Conservation (phyloP, 1,284 basidiomycete species). For the Mycosarcoma mackinlayi region DNA sequence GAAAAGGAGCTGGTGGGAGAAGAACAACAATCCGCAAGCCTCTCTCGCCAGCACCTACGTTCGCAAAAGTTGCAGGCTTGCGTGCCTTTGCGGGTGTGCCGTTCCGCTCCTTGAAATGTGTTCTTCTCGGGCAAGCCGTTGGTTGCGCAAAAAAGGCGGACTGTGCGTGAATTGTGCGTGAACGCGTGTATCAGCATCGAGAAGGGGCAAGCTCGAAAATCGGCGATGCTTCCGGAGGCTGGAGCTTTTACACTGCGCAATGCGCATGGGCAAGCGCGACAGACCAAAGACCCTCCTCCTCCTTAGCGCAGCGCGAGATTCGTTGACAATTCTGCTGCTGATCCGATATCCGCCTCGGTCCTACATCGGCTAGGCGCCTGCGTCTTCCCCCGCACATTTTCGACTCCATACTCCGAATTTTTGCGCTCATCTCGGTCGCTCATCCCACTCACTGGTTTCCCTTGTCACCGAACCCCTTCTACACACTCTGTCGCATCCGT, state of each 20-base stretch:
- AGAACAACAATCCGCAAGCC: neutral
- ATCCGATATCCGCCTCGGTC: neutral
- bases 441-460: neutral
- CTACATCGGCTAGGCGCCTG: neutral
- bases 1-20: neutral
- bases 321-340: neutral
- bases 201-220: neutral
- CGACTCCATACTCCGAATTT: no score
- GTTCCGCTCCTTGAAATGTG: no score
- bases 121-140: constrained; percentile 1
- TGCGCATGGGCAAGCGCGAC: neutral
- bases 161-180: constrained; percentile 4
- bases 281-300: no score
- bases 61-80: neutral
- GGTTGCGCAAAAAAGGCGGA: neutral
- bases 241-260: no score
- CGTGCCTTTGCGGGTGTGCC: neutral
- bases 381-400: constrained; percentile 2
- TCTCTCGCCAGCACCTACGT: no score
- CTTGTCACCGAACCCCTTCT: no score
- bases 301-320: neutral
- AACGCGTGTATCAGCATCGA: neutral
- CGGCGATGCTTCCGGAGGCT: no score
- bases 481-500: no score
- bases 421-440: neutral